These are phyloP conservation scores for Oryza australiensis DNA, from an alignment of 176 grass and related monocot species.

Conservation along the genomic window DNA sequence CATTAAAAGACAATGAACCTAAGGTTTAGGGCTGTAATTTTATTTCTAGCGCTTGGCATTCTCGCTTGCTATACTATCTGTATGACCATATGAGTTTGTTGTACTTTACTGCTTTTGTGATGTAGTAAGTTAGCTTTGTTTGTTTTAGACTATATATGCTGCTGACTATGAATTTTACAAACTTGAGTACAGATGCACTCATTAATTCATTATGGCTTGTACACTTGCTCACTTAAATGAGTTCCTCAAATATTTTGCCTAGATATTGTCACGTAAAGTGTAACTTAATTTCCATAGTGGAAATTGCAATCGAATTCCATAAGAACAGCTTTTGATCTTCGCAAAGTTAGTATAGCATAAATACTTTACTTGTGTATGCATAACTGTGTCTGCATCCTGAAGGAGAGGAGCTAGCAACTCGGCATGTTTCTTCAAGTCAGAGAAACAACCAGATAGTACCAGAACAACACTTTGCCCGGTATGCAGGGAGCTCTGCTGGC, in stretches of 20 bases:
- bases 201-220: neutral
- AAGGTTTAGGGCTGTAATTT: neutral
- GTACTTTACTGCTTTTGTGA: conserved; percentile 6
- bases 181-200: neutral
- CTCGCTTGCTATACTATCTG: neutral
- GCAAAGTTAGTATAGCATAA: neutral
- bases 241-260: neutral
- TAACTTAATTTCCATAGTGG: neutral
- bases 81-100: neutral
- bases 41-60: neutral
- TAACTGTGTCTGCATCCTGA: conserved; percentile 30
- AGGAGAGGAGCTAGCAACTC: conserved; percentile 47
- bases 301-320: neutral
- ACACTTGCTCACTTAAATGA: neutral
- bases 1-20: neutral
- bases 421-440: conserved; percentile 45
- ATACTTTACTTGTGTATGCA: conserved; percentile 2
- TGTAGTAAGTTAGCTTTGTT: neutral
- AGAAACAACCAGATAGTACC: conserved; percentile 42
- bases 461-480: conserved; percentile 30
- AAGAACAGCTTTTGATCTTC: neutral
- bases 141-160: neutral
- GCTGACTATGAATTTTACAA: neutral
- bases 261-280: neutral
- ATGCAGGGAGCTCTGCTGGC: conserved; percentile 47